Evolutionary conservation across 2,329 filamentous ascomycete genomes (phyloP), one percentile per base, ranked within the genome.

Genomic region (Periconia sp.): DNA sequence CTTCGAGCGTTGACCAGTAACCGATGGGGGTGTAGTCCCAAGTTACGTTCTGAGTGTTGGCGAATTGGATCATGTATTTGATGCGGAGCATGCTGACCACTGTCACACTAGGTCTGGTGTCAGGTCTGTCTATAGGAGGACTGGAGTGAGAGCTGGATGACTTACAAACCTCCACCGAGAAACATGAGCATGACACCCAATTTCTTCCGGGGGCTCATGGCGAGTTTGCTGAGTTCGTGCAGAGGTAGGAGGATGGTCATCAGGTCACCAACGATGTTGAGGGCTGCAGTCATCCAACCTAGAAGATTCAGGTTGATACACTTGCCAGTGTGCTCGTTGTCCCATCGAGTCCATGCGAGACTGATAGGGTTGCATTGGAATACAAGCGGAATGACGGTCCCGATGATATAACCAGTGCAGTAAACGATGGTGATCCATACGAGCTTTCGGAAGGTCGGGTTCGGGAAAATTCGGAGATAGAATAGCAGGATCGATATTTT

Each of bases 21-120:
- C 63, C 62, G 8, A 66, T 54, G 3, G 63, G 56, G 0, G 61
- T 53, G n/a, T 69, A 68, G 48, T 69, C 66, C 66, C 74, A 75
- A 1, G 68, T 72, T 1, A 74, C 54, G 54, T 80, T 79, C 0
- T 69, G 50, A 1, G 76, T 74, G 23, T 69, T 72, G 11, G 74
- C 72, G 56, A 80, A 79, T 19, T 73, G 63, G 37, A 79, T 71
- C 44, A 80, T 65, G 18, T 71, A 76, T 20, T 74, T 70, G 3
- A 80, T 60, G 9, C 77, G 74, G 27, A 79, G 60, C 23, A 76
- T 71, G 51, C 75, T 77, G 54, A 79, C 68, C n/a, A 80, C 55
- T 2, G 76, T 79, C 40, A 78, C 75, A 49, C 75, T 79, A n/a
- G 37, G 48, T 9, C 2, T 7, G 15, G 14, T 23, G 41, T 54